These are phyloP conservation scores for Penicillium sp. DNA, from an alignment of 2,329 filamentous ascomycete species.

Conservation along the genomic window DNA sequence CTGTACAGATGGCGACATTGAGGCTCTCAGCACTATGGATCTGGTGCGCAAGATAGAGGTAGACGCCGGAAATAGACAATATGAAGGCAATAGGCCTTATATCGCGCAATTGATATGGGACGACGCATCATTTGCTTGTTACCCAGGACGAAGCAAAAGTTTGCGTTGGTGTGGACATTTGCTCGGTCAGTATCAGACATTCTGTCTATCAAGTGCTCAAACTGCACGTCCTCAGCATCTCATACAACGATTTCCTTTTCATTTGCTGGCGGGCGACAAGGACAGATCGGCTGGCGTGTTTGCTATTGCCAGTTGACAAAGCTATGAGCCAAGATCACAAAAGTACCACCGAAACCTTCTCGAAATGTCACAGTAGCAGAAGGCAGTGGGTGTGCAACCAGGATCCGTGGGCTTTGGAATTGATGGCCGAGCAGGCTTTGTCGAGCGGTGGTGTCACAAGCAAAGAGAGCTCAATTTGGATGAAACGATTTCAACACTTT, in stretches of 20 bases:
- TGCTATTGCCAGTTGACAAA: too few relatives aligned
- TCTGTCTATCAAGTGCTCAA: too few relatives aligned
- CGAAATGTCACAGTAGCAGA: neutral
- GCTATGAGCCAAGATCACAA: too few relatives aligned
- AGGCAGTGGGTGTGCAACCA: neutral
- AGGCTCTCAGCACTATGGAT: neutral
- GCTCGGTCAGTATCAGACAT: neutral
- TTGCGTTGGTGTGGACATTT: neutral
- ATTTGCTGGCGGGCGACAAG: neutral
- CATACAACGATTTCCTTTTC: neutral
- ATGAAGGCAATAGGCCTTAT: neutral
- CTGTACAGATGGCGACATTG: neutral
- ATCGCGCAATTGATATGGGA: neutral
- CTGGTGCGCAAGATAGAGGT: neutral
- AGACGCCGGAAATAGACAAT: neutral
- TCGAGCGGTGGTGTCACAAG: neutral
- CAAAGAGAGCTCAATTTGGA: neutral
- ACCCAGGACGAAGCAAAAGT: neutral
- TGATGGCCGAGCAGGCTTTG: neutral
- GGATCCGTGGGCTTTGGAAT: neutral
- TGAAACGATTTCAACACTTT: too few relatives aligned
- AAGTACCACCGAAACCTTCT: neutral
- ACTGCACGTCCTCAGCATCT: too few relatives aligned
- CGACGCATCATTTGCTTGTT: neutral
- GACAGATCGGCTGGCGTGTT: neutral